Conservation (phyloP, 2,329 filamentous ascomycete genomes). For the Emergomyces pasteurianus region DNA sequence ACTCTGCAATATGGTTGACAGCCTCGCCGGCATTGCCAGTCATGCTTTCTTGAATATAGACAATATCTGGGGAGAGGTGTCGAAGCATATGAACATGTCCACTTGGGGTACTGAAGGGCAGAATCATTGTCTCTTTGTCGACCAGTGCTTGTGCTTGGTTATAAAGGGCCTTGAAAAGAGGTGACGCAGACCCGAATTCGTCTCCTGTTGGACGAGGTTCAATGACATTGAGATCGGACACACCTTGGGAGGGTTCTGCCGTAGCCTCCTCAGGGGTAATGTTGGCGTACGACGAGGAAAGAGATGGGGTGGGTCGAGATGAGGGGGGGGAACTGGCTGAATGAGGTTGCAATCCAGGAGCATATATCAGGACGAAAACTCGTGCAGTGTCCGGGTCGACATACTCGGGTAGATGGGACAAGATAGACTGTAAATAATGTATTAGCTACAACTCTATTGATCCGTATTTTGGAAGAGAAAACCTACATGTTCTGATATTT, state of each 20-base stretch:
- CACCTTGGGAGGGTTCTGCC: conserved; percentile 33
- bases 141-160: conserved; percentile 67
- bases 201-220: conserved; percentile 35
- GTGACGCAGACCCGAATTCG: conserved; percentile 37
- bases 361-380: conserved; percentile 82
- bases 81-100: conserved; percentile 80
- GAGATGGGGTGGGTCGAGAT: conserved; percentile 46
- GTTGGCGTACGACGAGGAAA: conserved; percentile 79
- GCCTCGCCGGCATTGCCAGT: conserved; percentile 61
- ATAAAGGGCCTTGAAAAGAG: conserved; percentile 67
- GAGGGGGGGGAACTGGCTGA: conserved; percentile 22
- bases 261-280: conserved; percentile 60
- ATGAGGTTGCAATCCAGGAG: conserved; percentile 61
- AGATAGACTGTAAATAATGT: conserved; percentile 52
- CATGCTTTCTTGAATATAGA: conserved; percentile 81
- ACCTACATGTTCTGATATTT: conserved; percentile 63
- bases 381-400: conserved; percentile 62
- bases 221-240: conserved; percentile 41
- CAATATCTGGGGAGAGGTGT: conserved; percentile 69
- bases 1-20: conserved; percentile 54
- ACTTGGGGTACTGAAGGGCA: conserved; percentile 74
- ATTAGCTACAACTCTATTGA: not conserved
- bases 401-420: conserved; percentile 74
- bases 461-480: not conserved
- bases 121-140: conserved; percentile 72